Conservation (phyloP, 441 rosid genomes). For the Flueggea neowawraea region DNA sequence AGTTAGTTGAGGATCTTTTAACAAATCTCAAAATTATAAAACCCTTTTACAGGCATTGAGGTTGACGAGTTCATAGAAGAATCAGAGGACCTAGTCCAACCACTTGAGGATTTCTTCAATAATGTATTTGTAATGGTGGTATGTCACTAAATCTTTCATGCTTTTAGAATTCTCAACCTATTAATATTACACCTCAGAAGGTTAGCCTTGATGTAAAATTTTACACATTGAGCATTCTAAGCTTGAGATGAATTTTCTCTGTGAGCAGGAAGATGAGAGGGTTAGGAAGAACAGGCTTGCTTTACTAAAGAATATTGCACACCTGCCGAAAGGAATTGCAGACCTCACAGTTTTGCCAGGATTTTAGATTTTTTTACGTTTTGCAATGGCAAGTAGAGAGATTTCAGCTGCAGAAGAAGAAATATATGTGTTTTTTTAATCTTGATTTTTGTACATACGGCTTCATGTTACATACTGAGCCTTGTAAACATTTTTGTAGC, state of each 20-base stretch:
- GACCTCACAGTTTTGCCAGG: conserved; percentile 89
- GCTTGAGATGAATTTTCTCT: not conserved
- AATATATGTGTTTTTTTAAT: too few relatives aligned
- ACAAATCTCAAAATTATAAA: not conserved
- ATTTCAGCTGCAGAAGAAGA: too few relatives aligned
- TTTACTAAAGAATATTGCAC: conserved; percentile 70
- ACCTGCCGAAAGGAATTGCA: conserved; percentile 75
- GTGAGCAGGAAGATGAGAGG: conserved; percentile 72
- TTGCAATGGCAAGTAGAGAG: too few relatives aligned
- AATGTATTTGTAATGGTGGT: conserved; percentile 98
- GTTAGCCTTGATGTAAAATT: not conserved
- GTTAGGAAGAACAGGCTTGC: conserved; percentile 81
- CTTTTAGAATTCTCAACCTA: not conserved
- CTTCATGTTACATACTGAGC: too few relatives aligned
- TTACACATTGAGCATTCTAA: not conserved
- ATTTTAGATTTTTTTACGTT: conserved; percentile 37
- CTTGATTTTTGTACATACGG: too few relatives aligned
- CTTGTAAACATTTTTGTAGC: too few relatives aligned
- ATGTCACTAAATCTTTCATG: conserved; percentile 14
- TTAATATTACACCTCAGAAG: not conserved
- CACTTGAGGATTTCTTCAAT: conserved; percentile 88
- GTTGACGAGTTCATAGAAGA: conserved; percentile 71
- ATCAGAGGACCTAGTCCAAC: conserved; percentile 63
- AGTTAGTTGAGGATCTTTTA: not conserved
- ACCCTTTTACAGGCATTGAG: conserved; percentile 47